Evolutionary conservation across 192 early-diverging fungal genomes (phyloP).

Genomic region (Dimargaris cristalligena): DNA sequence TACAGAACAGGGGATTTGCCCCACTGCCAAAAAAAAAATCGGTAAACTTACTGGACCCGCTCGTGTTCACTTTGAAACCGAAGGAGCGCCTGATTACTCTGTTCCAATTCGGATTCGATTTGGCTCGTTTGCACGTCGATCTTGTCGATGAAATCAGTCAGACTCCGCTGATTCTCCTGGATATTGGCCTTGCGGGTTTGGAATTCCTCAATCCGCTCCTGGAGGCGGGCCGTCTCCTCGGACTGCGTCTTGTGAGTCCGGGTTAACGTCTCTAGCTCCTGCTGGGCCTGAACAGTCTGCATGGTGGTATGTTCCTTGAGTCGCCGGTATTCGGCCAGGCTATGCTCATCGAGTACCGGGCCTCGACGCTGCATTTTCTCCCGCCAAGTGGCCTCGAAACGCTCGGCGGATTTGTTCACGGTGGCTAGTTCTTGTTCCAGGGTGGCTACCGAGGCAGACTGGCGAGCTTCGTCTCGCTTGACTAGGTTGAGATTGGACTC

Average conservation of each 20-base stretch:
- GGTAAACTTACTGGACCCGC: too few species aligned
- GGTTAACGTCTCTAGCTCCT: conserved; percentile 46
- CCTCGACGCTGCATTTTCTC: conserved; percentile 17
- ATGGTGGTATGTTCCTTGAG: conserved; percentile 53
- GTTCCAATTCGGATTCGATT: conserved; percentile 26
- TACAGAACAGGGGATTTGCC: too few species aligned
- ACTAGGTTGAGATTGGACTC: conserved; percentile 37
- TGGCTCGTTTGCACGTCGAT: conserved; percentile 13
- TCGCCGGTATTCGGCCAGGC: conserved; percentile 34
- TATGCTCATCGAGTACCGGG: conserved; percentile 20
- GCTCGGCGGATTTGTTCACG: conserved; percentile 30
- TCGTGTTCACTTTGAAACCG: conserved; percentile 43
- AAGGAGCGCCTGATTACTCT: conserved; percentile 38
- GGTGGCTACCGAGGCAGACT: conserved; percentile 27
- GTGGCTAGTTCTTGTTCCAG: conserved; percentile 36
- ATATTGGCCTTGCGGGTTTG: conserved; percentile 27
- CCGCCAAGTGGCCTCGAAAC: conserved; percentile 32
- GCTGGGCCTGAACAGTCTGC: conserved; percentile 47
- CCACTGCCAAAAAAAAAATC: too few species aligned
- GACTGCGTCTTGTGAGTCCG: conserved; percentile 42
- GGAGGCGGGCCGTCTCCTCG: conserved; percentile 40
- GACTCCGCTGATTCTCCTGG: conserved; percentile 27
- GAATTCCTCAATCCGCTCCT: conserved; percentile 34
- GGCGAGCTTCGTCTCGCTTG: conserved; percentile 32
- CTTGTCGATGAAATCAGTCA: conserved; percentile 18